Conservation (phyloP, 257 asterid genomes). For the Nicotiana otophora region DNA sequence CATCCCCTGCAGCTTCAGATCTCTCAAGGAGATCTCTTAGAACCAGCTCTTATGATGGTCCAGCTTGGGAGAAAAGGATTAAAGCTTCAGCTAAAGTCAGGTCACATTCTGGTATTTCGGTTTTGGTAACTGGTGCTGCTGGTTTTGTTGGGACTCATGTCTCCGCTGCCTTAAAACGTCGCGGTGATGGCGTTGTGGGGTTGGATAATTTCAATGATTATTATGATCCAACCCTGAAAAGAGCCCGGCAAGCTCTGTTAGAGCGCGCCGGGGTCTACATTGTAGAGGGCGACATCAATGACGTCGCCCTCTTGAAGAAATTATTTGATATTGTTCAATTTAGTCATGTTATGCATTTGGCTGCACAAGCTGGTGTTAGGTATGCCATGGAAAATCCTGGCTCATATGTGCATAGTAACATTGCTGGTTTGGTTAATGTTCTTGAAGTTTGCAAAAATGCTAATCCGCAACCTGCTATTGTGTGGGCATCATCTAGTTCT, state of each 20-base stretch:
- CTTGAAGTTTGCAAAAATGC: slow-evolving; percentile 55
- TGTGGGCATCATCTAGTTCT: slow-evolving; percentile 65
- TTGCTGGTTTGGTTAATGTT: slow-evolving; percentile 52
- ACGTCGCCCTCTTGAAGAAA: slow-evolving; percentile 31
- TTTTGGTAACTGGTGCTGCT: slow-evolving; percentile 58
- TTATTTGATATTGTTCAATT: slow-evolving; percentile 43
- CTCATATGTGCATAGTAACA: slow-evolving; percentile 58
- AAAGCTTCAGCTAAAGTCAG: slow-evolving; percentile 41
- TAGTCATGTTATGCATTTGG: slow-evolving; percentile 61
- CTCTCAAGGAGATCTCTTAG: slow-evolving; percentile 53
- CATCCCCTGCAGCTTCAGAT: slow-evolving; percentile 32
- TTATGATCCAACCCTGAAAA: slow-evolving; percentile 47
- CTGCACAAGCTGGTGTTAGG: slow-evolving; percentile 64
- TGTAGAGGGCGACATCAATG: slow-evolving; percentile 55
- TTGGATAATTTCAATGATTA: slow-evolving; percentile 51
- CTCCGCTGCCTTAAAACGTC: slow-evolving; percentile 43
- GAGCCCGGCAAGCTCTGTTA: slow-evolving; percentile 46
- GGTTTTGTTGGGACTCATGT: slow-evolving; percentile 68
- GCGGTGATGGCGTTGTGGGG: slow-evolving; percentile 60
- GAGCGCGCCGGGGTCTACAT: slow-evolving; percentile 47
- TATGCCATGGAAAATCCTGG: slow-evolving; percentile 63
- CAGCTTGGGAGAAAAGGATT: slow-evolving; percentile 38
- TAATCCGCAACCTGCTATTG: slow-evolving; percentile 58
- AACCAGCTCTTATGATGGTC: slow-evolving; percentile 31
- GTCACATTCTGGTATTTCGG: slow-evolving; percentile 43